phyloP scores from a whole-genome alignment of 2,329 filamentous ascomycete genomes.

The Claviceps humidiphila region DNA sequence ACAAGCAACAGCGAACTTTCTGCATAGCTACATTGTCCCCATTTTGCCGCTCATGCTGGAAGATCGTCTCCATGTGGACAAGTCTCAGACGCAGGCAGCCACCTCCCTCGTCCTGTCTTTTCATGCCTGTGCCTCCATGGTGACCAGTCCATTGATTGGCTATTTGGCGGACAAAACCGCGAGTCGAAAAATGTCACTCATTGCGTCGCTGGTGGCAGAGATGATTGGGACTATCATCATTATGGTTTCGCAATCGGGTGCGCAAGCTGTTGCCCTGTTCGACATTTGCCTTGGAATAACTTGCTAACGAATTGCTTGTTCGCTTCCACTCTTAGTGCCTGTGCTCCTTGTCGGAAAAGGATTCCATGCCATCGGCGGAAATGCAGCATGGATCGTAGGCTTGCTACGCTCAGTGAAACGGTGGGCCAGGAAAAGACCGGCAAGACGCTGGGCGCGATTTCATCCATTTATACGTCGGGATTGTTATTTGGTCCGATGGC shows the following conservation, averaged over 20 bases:
- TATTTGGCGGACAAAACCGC: background rate
- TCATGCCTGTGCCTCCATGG: background rate
- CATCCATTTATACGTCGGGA: background rate
- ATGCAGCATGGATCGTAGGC: constrained; percentile 1
- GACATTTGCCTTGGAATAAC: too few species aligned
- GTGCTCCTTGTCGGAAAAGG: background rate
- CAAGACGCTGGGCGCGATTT: background rate
- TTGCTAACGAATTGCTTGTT: background rate
- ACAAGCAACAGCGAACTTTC: background rate
- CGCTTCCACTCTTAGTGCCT: background rate
- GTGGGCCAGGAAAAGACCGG: background rate
- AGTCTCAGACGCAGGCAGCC: background rate
- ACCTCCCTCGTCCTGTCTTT: background rate
- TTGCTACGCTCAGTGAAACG: background rate
- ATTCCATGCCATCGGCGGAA: background rate
- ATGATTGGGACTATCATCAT: background rate
- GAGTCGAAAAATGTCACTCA: background rate
- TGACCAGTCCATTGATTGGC: background rate
- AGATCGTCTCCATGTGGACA: background rate
- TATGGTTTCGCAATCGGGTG: background rate
- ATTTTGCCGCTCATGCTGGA: background rate
- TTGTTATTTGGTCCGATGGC: background rate
- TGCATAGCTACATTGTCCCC: background rate
- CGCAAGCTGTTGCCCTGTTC: background rate
- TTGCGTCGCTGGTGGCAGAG: background rate